These are phyloP conservation scores for Suillus subluteus DNA, from an alignment of 768 basidiomycete genomes.

Conservation along the genomic window DNA sequence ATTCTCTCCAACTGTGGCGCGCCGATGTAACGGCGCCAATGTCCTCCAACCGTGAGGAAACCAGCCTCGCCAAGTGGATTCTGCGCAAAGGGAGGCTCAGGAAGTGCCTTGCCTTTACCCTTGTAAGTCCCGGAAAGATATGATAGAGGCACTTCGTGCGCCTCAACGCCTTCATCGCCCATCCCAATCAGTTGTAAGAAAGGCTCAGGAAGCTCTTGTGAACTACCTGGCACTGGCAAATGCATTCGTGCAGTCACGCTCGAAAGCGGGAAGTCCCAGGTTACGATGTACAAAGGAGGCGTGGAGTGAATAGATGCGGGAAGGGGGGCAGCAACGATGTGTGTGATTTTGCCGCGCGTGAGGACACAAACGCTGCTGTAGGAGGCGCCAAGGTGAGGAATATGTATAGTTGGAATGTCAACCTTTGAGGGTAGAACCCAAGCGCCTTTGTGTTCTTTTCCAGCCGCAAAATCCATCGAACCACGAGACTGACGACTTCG, in stretches of 20 bases:
- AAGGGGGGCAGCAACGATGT: constrained; percentile 69
- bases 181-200: constrained; percentile 74
- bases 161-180: constrained; percentile 72
- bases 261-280: constrained; percentile 63
- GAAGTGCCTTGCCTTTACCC: constrained; percentile 50
- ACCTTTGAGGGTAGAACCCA: constrained; percentile 32
- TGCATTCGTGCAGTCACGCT: constrained; percentile 58
- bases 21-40: constrained; percentile 45
- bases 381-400: constrained; percentile 25
- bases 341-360: constrained; percentile 70
- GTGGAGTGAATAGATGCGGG: constrained; percentile 50
- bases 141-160: constrained; percentile 65
- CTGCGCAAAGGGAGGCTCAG: constrained; percentile 55
- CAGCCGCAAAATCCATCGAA: constrained; percentile 47
- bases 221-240: constrained; percentile 28
- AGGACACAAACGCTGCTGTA: constrained; percentile 59
- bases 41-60: constrained; percentile 48
- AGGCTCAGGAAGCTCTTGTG: constrained; percentile 30
- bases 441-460: constrained; percentile 36
- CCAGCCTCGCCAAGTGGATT: constrained; percentile 67
- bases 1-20: constrained; percentile 45
- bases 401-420: constrained; percentile 27
- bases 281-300: constrained; percentile 56
- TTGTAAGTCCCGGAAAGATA: constrained; percentile 39
- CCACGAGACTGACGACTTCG: constrained; percentile 41